These are phyloP conservation scores for Trichosporon asahii DNA, from an alignment of 1,284 basidiomycete genomes.

Conservation along the genomic window DNA sequence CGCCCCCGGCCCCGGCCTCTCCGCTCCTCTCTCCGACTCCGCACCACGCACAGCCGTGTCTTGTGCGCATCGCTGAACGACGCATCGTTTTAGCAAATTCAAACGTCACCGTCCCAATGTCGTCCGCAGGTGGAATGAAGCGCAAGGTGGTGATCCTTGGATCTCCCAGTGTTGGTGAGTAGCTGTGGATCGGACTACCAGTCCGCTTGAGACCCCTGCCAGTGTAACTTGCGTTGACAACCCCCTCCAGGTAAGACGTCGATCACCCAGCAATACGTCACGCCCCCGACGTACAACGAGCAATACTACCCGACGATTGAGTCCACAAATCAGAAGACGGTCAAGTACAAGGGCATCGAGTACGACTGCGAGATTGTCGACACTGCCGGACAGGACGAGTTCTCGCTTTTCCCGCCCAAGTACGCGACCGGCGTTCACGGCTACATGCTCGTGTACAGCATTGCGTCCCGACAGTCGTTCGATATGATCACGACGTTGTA, in stretches of 20 bases:
- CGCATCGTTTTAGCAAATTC: constrained; percentile 5
- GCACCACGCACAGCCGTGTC: constrained; percentile 11
- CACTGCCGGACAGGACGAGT: constrained; percentile 95
- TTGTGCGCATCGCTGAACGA: constrained; percentile 9
- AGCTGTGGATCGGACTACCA: neutral
- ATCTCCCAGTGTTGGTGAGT: constrained; percentile 72
- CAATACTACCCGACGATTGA: constrained; percentile 95
- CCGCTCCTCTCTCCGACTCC: neutral
- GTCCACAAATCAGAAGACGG: constrained; percentile 76
- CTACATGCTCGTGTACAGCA: constrained; percentile 89
- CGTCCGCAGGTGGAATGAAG: constrained; percentile 54
- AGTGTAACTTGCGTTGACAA: neutral
- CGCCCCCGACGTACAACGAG: constrained; percentile 65
- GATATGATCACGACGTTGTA: constrained; percentile 94
- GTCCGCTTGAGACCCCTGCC: neutral
- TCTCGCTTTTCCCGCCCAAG: constrained; percentile 75
- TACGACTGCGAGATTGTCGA: constrained; percentile 98
- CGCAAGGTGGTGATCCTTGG: constrained; percentile 79
- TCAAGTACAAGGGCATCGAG: constrained; percentile 77
- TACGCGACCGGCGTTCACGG: constrained; percentile 80
- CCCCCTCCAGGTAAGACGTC: constrained; percentile 67
- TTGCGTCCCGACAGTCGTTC: constrained; percentile 86
- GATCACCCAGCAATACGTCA: constrained; percentile 68
- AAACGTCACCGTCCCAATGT: constrained; percentile 7
- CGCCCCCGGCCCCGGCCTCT: neutral